A percentile compares a stretch with the other conserved stretches of the same genome.
These are phyloP conservation scores for Emydomyces testavorans DNA, from an alignment of 2,329 filamentous ascomycete genomes.

Conservation along the genomic window DNA sequence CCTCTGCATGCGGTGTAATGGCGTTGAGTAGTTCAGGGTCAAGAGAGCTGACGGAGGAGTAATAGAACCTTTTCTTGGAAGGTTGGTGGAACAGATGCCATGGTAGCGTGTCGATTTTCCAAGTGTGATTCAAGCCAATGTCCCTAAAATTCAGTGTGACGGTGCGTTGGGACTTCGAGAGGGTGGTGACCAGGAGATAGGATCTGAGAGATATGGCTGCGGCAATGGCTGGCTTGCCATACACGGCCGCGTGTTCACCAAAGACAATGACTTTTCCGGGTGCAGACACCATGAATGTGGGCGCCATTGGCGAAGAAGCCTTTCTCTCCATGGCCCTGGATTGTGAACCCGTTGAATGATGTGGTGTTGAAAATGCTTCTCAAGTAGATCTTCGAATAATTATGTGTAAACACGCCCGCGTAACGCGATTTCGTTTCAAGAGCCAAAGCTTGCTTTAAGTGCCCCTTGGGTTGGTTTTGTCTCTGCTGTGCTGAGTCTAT, in stretches of 20 bases:
- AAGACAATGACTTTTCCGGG: constrained; percentile 97
- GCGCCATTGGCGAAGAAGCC: constrained; percentile 51
- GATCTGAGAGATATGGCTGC: constrained; percentile 90
- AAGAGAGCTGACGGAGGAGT: constrained; percentile 37
- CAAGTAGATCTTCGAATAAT: no score
- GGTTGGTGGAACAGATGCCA: constrained; percentile 42
- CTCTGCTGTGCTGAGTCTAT: no score
- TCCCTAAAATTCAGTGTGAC: constrained; percentile 83
- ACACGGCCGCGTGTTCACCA: constrained; percentile 94
- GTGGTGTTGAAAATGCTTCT: no score
- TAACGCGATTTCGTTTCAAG: no score
- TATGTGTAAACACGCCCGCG: no score
- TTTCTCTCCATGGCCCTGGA: constrained; percentile 30
- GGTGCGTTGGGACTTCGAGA: constrained; percentile 85
- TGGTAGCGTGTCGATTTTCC: constrained; percentile 84
- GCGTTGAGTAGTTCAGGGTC: constrained; percentile 72
- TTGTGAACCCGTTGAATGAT: no score
- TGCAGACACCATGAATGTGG: constrained; percentile 91
- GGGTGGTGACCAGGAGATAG: constrained; percentile 87
- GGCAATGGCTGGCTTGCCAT: constrained; percentile 92
- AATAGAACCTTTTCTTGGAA: no score
- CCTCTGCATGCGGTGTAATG: constrained; percentile 63
- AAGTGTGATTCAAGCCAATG: constrained; percentile 73
- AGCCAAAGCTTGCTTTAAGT: no score
- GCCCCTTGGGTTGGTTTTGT: no score